These are phyloP conservation scores for Fistulifera pelliculosa DNA, from an alignment of 108 stramenopile species.

Conservation along the genomic window DNA sequence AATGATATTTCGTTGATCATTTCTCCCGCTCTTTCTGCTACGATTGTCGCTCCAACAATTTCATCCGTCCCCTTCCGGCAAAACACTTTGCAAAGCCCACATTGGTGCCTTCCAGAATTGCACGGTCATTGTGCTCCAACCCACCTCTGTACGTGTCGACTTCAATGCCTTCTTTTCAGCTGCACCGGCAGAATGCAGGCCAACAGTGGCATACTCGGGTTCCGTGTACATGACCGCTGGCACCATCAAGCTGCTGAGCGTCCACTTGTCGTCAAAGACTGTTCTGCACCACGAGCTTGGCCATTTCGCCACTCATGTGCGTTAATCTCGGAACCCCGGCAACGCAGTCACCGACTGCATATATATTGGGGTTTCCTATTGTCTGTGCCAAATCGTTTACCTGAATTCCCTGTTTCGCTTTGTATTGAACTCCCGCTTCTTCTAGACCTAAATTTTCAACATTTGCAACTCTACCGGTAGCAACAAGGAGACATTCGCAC, in stretches of 20 bases:
- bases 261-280: conserved; percentile 82
- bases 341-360: conserved; percentile 91
- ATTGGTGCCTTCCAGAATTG: conserved; percentile 76
- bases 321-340: conserved; percentile 77
- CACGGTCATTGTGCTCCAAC: conserved; percentile 88
- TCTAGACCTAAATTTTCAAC: conserved; percentile 88
- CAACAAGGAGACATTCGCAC: conserved; percentile 84
- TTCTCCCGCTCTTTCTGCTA: conserved; percentile 88
- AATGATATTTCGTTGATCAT: conserved; percentile 90
- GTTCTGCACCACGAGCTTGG: conserved; percentile 89
- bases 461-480: conserved; percentile 85
- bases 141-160: conserved; percentile 70
- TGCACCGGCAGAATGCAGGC: conserved; percentile 44
- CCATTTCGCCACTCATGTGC: conserved; percentile 91
- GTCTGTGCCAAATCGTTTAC: conserved; percentile 81
- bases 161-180: conserved; percentile 44
- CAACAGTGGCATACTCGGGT: conserved; percentile 91
- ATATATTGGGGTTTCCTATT: conserved; percentile 77
- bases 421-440: conserved; percentile 63
- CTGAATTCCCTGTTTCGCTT: conserved; percentile 63
- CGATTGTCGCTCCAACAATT: conserved; percentile 91
- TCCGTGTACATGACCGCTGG: conserved; percentile 93
- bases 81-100: conserved; percentile 83
- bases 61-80: conserved; percentile 78
- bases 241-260: conserved; percentile 74